Base-by-base conservation (phyloP, 495 filamentous ascomycete genomes). In the Penicillium diatomitis region DNA sequence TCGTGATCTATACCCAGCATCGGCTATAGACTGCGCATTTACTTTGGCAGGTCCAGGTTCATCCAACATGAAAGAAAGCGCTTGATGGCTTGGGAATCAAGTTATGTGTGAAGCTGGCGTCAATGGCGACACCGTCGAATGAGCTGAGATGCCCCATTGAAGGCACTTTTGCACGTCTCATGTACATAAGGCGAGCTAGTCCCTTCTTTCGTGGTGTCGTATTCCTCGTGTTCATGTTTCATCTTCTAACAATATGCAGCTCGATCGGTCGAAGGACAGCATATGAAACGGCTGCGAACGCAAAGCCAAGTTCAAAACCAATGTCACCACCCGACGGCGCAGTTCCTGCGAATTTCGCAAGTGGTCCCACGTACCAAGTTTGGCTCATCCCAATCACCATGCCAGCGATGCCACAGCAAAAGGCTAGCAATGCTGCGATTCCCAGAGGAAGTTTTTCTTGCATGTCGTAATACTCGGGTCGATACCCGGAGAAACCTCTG, bases 291-390 rank as follows among this genome's bases (percentile, higher is more conserved):
- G 63, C 66, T 27, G 68, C 69, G 11, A 79, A 58, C 0, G 65
- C 68, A 53, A 80, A 73, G 0, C 76, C 77, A 45, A 79, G 41
- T 63, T 82, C 77, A 50, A 82, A 79, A 9, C 77, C 78, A 38
- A 82, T 72, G 60, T 82, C 78, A 2, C 78, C 77, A 11, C 77
- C 74, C 32, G 54, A 70, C 33, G 50, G 38, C 4, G 31, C 32
- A 4, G 41, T 12, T 4, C 54, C 54, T 32, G 51, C 54, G n/a
- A 32, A 40, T 65, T 66, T 49, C 6, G 77, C 77, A 47, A 81
- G 74, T 1, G 77, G 75, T 0, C 77, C 77, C 6, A 66, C 68
- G 46, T 66, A 81, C 76, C 76, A 80, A 27, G 69, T 70, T 63
- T 80, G 76, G 8, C 63, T 70, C 76, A 81, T 79, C 38, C 69